Evolutionary conservation across 2,329 filamentous ascomycete genomes (phyloP).

Genomic region (Trichoderma citrinoviride): DNA sequence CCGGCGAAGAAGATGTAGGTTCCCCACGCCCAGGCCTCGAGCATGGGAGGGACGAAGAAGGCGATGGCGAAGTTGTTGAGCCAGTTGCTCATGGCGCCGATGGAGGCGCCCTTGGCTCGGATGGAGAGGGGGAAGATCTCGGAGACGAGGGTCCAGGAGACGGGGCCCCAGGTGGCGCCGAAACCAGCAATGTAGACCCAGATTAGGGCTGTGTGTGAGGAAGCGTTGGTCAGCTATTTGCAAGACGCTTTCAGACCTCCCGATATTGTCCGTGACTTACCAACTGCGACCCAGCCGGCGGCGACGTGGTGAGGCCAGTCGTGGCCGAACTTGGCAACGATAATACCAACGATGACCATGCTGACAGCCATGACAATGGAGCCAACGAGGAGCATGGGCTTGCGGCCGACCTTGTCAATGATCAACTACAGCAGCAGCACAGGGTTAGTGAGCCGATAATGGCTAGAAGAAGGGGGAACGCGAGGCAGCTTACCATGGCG

Average conservation of each 20-base stretch:
- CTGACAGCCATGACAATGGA: slow-evolving; percentile 68
- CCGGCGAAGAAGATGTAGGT: slow-evolving; percentile 71
- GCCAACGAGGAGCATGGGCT: slow-evolving; percentile 61
- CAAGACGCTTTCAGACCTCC: no score
- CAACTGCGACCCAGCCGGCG: slow-evolving; percentile 67
- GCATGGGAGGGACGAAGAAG: slow-evolving; percentile 67
- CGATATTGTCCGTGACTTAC: not conserved
- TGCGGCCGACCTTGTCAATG: slow-evolving; percentile 62
- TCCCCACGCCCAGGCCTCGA: slow-evolving; percentile 62
- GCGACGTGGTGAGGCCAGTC: slow-evolving; percentile 55
- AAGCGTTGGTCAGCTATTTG: not conserved
- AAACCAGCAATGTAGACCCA: slow-evolving; percentile 76
- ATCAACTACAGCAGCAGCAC: slow-evolving; percentile 46
- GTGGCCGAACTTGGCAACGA: slow-evolving; percentile 61
- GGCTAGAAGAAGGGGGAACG: not conserved
- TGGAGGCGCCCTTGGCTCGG: slow-evolving; percentile 66
- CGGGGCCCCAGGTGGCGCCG: slow-evolving; percentile 73
- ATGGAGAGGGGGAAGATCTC: slow-evolving; percentile 73
- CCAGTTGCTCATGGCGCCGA: slow-evolving; percentile 66
- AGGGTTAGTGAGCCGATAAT: not conserved
- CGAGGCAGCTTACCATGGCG: slow-evolving; percentile 42
- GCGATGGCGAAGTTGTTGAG: slow-evolving; percentile 60
- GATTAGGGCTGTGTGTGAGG: slow-evolving; percentile 54
- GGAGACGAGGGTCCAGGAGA: slow-evolving; percentile 70
- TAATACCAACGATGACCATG: slow-evolving; percentile 69